These are phyloP conservation scores for Solidago caesia DNA, from an alignment of 129 eudicot species.

Conservation along the genomic window DNA sequence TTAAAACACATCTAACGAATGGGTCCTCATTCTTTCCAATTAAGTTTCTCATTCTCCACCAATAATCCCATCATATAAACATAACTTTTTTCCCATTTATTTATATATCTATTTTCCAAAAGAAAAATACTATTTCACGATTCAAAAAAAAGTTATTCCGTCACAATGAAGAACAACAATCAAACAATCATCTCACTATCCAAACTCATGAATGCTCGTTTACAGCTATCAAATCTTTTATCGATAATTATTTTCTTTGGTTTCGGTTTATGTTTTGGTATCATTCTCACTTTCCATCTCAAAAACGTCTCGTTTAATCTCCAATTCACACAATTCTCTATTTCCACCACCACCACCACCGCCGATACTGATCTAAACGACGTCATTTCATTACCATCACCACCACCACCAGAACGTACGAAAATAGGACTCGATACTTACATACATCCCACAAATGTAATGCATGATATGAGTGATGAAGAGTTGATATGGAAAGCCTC, in stretches of 20 bases:
- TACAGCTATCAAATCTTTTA: constrained; percentile 44
- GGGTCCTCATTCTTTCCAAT: too few relatives aligned
- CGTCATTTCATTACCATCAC: constrained; percentile 3
- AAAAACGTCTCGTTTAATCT: constrained; percentile 45
- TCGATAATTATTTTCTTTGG: constrained; percentile 46
- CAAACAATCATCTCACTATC: constrained; percentile 9
- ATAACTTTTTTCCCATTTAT: neutral
- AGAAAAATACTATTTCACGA: neutral
- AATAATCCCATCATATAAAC: too few relatives aligned
- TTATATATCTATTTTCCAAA: too few relatives aligned
- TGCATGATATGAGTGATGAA: constrained; percentile 49
- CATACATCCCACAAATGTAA: constrained; percentile 24
- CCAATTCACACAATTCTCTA: constrained; percentile 39
- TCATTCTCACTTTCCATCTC: constrained; percentile 47
- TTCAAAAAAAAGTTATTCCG: neutral
- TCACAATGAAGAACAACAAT: constrained; percentile 34
- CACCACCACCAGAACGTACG: constrained; percentile 2
- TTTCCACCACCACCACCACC: constrained; percentile 29
- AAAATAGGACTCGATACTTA: constrained; percentile 21
- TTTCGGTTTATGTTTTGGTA: constrained; percentile 58
- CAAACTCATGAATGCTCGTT: constrained; percentile 29
- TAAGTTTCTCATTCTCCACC: too few relatives aligned
- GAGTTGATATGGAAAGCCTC: constrained; percentile 69
- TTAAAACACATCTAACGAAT: too few relatives aligned
- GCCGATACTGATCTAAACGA: neutral